These are phyloP conservation scores for Eurotiales sp. DNA, from an alignment of 2,329 filamentous ascomycete species.

Conservation along the genomic window DNA sequence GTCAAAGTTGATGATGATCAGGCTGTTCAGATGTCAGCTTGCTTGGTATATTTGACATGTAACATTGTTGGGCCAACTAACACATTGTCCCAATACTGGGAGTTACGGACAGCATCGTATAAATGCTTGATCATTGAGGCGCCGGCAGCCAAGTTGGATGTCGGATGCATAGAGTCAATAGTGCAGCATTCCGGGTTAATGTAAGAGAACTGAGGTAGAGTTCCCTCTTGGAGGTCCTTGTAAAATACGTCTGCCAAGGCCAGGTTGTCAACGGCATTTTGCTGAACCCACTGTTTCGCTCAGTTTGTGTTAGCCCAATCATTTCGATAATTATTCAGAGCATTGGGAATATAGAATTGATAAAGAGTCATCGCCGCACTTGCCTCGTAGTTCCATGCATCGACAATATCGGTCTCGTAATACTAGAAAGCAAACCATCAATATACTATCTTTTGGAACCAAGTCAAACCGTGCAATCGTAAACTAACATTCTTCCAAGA, in stretches of 20 bases:
- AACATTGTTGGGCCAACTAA: not conserved
- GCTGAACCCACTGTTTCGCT: conserved; percentile 33
- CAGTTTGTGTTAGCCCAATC: not conserved
- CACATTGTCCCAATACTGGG: conserved; percentile 37
- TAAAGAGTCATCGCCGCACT: too few species aligned
- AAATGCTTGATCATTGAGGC: conserved; percentile 39
- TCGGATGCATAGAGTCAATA: conserved; percentile 38
- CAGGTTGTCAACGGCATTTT: conserved; percentile 32
- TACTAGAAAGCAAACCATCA: conserved; percentile 23
- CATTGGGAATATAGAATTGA: too few species aligned
- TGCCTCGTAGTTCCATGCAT: conserved; percentile 23
- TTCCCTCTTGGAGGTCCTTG: conserved; percentile 59
- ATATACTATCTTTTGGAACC: not conserved
- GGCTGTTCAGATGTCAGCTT: conserved; percentile 16
- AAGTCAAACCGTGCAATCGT: not conserved
- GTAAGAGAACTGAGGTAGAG: conserved; percentile 65
- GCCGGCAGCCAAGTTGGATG: conserved; percentile 35
- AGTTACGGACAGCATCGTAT: conserved; percentile 41
- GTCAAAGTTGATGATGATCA: conserved; percentile 41
- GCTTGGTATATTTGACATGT: not conserved
- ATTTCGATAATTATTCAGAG: too few species aligned
- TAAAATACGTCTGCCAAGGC: conserved; percentile 51
- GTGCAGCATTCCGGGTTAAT: conserved; percentile 42
- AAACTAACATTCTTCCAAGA: conserved; percentile 34
- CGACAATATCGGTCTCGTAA: conserved; percentile 36